Evolutionary conservation across 495 filamentous ascomycete genomes (phyloP), one percentile per base, ranked within the genome.

Genomic region (Aspergillus panamensis): DNA sequence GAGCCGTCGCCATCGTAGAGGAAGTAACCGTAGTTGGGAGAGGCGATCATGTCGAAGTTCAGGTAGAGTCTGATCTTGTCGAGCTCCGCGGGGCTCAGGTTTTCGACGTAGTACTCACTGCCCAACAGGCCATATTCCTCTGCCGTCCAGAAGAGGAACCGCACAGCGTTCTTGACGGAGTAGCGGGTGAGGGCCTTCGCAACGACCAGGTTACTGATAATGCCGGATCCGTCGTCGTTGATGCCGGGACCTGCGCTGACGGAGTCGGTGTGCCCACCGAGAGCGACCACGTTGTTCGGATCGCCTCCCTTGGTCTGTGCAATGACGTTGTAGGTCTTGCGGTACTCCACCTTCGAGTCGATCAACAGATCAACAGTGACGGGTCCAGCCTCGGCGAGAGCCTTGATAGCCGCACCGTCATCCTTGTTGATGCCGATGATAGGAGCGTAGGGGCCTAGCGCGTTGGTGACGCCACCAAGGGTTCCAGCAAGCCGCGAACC

Each of bases 11-110:
- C 87, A 66, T 91, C 88, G 66, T 88, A 89, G 67, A 89, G n/a
- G n/a, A n/a, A n/a, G n/a, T n/a, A n/a, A n/a, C n/a, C 75, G 63
- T 82, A 89, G 75, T 90, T 90, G 44, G 87, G 87, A 14, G 77
- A 82, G 43, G 87, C 87, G 57, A 89, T 87, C 87, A 90, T 91
- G 70, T 91, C 87, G 61, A 88, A 87, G 74, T 91, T 88, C 62
- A 90, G 84, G 64, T 89, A 88, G 3, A 87, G 78, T 1, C 79
- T 68, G 58, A 90, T 80, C 63, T 84, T 83, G 33, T 69, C 73
- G 10, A 81, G 70, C 48, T 83, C 82, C 16, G 72, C 74, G 2
- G 70, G 50, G 20, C 71, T 61, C 51, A 81, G 75, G 20, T 66
- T 64, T 21, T 77, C 69, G 60, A 88, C 77, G 69, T 87, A 90